Conservation (phyloP, 2,329 filamentous ascomycete species). For the Fusarium caatingaense region DNA sequence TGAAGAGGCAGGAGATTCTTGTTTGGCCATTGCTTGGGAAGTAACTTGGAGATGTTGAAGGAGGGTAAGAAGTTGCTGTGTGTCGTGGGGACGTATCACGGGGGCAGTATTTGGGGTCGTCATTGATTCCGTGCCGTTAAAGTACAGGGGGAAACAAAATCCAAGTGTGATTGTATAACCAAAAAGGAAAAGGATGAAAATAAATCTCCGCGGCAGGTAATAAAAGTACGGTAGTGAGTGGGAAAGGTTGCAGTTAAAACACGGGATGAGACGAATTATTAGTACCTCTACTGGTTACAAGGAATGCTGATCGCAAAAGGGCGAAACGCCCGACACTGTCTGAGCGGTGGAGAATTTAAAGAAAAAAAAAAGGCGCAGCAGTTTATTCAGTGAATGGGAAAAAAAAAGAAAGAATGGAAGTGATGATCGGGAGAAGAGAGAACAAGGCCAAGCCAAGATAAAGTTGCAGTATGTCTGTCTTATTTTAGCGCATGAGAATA, state of each 20-base stretch:
- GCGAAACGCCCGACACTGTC: conserved; percentile 17
- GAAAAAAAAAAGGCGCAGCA: conserved; percentile 5
- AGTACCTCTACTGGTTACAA: neutral
- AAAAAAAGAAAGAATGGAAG: neutral
- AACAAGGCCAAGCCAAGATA: conserved; percentile 26
- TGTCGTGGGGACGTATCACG: conserved; percentile 20
- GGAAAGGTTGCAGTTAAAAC: neutral
- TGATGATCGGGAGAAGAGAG: conserved; percentile 28
- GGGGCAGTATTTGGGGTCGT: conserved; percentile 13
- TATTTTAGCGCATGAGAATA: neutral
- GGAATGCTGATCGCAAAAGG: conserved; percentile 20
- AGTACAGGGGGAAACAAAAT: too few relatives aligned
- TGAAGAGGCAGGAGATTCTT: neutral
- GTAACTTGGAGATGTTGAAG: conserved; percentile 25
- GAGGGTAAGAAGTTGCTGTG: conserved; percentile 23
- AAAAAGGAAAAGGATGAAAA: conserved; percentile 5
- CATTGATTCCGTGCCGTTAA: conserved; percentile 7
- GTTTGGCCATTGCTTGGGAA: conserved; percentile 28
- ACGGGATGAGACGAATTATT: conserved; percentile 2
- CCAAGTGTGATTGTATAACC: neutral
- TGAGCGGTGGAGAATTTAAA: conserved; percentile 18
- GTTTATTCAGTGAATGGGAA: neutral
- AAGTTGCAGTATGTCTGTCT: neutral
- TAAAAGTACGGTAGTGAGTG: too few relatives aligned
- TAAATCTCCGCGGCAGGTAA: neutral